Percentiles rank a stretch among this genome's conserved stretches.
phyloP scores from a whole-genome alignment of 2,329 filamentous ascomycete genomes.

The Pseudomassariella vexata region DNA sequence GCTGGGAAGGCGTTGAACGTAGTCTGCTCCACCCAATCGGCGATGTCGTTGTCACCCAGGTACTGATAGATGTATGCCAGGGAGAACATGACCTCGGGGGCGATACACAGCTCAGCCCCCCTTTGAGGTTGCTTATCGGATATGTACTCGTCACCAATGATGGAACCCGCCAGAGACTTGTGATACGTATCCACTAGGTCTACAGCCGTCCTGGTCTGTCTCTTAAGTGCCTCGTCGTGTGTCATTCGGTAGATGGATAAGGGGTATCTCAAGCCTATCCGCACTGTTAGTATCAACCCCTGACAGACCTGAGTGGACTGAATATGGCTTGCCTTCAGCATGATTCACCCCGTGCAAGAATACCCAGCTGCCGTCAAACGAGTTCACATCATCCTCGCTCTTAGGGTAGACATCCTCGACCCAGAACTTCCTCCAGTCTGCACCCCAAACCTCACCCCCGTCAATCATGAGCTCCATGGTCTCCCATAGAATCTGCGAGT shows the following conservation, averaged over 20 bases:
- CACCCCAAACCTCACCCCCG: constrained; percentile 16
- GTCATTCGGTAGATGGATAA: constrained; percentile 34
- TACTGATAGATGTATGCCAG: constrained; percentile 21
- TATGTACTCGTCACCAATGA: constrained; percentile 34
- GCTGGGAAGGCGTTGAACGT: constrained; percentile 49
- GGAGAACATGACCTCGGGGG: constrained; percentile 23
- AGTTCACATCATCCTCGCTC: constrained; percentile 16
- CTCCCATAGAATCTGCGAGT: constrained; percentile 29
- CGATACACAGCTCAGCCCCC: constrained; percentile 26
- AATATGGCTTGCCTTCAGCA: constrained; percentile 29
- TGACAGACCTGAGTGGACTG: too few species aligned
- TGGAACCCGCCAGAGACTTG: constrained; percentile 32
- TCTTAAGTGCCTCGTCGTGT: constrained; percentile 26
- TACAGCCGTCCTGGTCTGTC: constrained; percentile 29
- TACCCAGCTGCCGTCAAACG: constrained; percentile 22
- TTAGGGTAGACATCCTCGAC: constrained; percentile 23
- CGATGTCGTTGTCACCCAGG: constrained; percentile 25
- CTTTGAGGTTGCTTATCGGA: constrained; percentile 29
- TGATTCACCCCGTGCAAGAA: constrained; percentile 37
- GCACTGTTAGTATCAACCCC: not conserved
- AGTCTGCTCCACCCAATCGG: constrained; percentile 40
- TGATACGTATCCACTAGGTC: constrained; percentile 31
- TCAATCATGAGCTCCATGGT: constrained; percentile 33
- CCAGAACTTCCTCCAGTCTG: constrained; percentile 28
- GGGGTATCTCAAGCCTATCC: constrained; percentile 31